Evolutionary conservation across 139 green algal species (phyloP).

Genomic region (Micractinium sp.): DNA sequence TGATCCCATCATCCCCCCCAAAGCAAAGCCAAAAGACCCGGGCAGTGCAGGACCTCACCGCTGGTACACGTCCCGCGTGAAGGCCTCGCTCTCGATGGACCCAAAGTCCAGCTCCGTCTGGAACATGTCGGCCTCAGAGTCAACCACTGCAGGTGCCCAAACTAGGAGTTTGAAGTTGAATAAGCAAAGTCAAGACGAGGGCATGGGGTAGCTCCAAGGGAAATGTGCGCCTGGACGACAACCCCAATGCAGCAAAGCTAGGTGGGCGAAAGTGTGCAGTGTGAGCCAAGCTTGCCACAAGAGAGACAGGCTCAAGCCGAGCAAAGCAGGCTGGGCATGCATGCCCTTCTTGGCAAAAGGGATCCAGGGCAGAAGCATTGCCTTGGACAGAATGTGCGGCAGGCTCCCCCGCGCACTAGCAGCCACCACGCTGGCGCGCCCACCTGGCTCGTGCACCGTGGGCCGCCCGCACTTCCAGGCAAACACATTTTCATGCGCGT

Average conservation of each 20-base stretch:
- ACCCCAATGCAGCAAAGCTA: no score
- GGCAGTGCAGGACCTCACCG: conserved; percentile 8
- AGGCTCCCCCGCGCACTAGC: no score
- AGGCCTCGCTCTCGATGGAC: conserved; percentile 23
- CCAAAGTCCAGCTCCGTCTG: conserved; percentile 44
- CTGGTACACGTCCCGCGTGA: conserved; percentile 41
- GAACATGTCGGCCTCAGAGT: conserved; percentile 39
- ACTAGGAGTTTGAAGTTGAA: neutral
- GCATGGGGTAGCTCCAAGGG: no score
- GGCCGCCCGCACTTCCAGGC: conserved; percentile 51
- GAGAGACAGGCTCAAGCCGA: no score
- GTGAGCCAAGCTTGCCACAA: no score
- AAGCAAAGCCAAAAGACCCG: neutral
- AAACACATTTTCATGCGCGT: conserved; percentile 37
- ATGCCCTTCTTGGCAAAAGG: no score
- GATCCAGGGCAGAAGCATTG: neutral
- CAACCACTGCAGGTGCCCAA: neutral
- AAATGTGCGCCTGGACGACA: no score
- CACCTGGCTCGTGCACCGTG: conserved; percentile 34
- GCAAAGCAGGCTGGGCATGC: no score
- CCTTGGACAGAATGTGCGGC: no score
- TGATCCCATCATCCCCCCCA: no score
- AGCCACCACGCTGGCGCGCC: neutral
- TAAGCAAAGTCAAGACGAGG: neutral
- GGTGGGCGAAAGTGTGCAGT: no score